These are phyloP conservation scores for Gloeophyllum trabeum DNA, from an alignment of 768 basidiomycete species.

Conservation along the genomic window DNA sequence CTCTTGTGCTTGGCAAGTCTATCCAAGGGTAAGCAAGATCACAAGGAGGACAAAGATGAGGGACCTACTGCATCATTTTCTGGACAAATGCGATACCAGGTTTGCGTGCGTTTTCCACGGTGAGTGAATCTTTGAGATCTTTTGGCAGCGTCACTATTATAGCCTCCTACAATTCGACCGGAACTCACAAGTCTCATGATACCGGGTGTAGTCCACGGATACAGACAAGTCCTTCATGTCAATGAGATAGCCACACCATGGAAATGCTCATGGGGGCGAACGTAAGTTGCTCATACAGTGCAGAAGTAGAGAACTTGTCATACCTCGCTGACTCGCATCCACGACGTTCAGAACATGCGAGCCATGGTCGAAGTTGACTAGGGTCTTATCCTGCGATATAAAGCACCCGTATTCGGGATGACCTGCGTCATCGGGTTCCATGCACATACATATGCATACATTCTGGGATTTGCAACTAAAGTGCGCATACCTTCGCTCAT, in stretches of 20 bases:
- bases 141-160: constrained; percentile 2
- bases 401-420: constrained; percentile 93
- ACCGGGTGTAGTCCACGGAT: constrained; percentile 68
- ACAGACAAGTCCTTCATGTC: constrained; percentile 69
- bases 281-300: neutral
- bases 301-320: constrained; percentile 3
- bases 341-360: constrained; percentile 41
- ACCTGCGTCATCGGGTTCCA: constrained; percentile 27
- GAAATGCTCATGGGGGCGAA: constrained; percentile 46
- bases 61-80: constrained; percentile 68
- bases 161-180: neutral
- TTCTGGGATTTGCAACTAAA: too few species aligned
- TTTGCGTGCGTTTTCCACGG: constrained; percentile 53
- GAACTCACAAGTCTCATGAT: constrained; percentile 42
- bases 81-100: constrained; percentile 53
- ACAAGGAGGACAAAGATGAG: neutral
- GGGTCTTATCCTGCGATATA: constrained; percentile 80
- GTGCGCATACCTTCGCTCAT: constrained; percentile 58
- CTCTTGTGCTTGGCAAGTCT: constrained; percentile 65
- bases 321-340: constrained; percentile 32
- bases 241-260: constrained; percentile 88
- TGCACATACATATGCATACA: constrained; percentile 1
- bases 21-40: neutral
- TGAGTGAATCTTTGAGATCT: constrained; percentile 61
- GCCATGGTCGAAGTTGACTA: constrained; percentile 74